Evolutionary conservation across 805 yeast genomes (phyloP), one percentile per base, ranked within the genome.

Genomic region (Cephaloascus albidus): DNA sequence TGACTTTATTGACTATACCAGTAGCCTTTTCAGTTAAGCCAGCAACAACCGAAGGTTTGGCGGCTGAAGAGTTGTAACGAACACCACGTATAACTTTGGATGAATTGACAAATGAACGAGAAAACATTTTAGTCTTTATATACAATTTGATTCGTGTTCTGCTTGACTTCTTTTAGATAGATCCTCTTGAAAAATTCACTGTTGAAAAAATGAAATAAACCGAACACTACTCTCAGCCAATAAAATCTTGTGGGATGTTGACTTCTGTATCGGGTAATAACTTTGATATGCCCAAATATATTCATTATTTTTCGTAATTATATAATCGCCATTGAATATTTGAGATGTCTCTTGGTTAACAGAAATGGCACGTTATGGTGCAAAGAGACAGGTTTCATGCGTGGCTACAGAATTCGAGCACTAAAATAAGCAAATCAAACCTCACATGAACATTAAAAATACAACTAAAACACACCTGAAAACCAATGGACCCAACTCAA

Each of bases 41-140:
- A 35, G 75, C 58, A 38, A 65, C 63, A 44, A 63, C 56, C 53
- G 66, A 65, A 38, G 54, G 46, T 34, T 50, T 44, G 44, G 65
- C 49, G 28, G 28, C 6, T 6, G 28, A 8, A 36, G 57, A 57
- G 41, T 57, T 54, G 53, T 41, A 53, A 49, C 70, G 61, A 38
- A 59, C 56, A 42, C 60, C 61, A 38, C 52, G 38, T 15, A 33
- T 38, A 27, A 34, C 36, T 35, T 34, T 35, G 14, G 48, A 20
- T 10, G 45, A 40, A 17, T 38, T 42, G 36, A 46, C 16, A 35
- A 40, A 36, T 35, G 43, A 40, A 44, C 49, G 46, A 31, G 47
- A 37, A 27, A 44, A 46, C 47, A 46, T 44, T 35, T 15, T 44
- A 23, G 28, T 28, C 32, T 28, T 8, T 33, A 5, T 38, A 20